Conservation (phyloP, 2,329 filamentous ascomycete genomes). For the Alternaria postmessia region DNA sequence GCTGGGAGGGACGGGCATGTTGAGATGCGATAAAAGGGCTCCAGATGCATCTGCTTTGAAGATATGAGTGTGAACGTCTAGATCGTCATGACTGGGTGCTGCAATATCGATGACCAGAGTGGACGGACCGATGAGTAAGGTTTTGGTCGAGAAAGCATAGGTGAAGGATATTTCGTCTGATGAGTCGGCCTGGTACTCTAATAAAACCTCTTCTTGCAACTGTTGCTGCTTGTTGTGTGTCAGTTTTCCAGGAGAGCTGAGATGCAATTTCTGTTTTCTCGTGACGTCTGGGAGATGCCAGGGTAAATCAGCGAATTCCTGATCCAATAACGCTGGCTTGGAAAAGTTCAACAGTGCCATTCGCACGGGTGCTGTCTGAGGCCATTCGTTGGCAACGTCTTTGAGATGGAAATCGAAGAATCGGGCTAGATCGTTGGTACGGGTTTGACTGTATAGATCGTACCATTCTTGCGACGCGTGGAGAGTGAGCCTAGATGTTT, state of each 20-base stretch:
- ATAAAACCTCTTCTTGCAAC: not conserved
- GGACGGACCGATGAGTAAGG: not conserved
- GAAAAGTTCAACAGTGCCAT: constrained; percentile 40
- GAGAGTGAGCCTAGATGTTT: constrained; percentile 14
- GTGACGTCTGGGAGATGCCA: no score
- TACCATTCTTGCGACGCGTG: constrained; percentile 26
- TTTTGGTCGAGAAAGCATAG: not conserved
- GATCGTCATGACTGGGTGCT: constrained; percentile 52
- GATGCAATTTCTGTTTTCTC: not conserved
- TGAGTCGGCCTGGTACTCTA: not conserved
- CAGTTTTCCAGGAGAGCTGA: not conserved
- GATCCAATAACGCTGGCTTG: not conserved
- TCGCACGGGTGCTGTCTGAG: constrained; percentile 56
- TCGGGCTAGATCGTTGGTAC: constrained; percentile 19
- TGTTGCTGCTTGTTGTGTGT: not conserved
- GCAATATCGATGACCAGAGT: constrained; percentile 52
- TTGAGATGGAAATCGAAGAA: constrained; percentile 60
- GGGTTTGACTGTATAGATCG: constrained; percentile 18
- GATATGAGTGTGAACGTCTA: constrained; percentile 35
- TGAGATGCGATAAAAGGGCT: not conserved
- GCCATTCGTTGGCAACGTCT: constrained; percentile 56
- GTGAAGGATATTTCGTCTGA: not conserved
- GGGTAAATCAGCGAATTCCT: not conserved
- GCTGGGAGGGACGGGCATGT: not conserved
- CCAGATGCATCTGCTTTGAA: constrained; percentile 27